Evolutionary conservation across 2,329 filamentous ascomycete genomes (phyloP), one percentile per base, ranked within the genome.

Genomic region (Ophidiomyces ophidiicola): DNA sequence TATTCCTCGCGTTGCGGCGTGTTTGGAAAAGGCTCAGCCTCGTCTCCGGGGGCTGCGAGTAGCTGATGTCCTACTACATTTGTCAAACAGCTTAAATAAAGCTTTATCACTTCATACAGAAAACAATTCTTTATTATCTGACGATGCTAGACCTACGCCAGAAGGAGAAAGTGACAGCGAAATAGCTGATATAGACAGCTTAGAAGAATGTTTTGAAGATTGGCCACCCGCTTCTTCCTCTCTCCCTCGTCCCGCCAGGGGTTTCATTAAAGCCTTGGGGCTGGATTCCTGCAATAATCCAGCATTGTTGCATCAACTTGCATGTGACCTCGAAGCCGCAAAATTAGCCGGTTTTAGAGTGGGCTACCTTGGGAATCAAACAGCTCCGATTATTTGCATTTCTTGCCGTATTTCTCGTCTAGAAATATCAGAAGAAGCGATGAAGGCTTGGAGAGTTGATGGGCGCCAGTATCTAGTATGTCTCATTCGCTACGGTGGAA

Each of bases 371-470:
- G 69, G 68, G 8, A 63, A 69, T 12, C 60, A 76, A 12, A 60
- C 62, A 7, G 68, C 62, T 43, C 64, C 71, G 2, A 46, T 67
- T 37, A 57, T 90, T 12, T 76, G 75, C 3, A 58, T 90, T 1
- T 84, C 85, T 0, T 71, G 82, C 20, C 76, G 75, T 3, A 72
- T 82, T 20, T 64, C 70, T 3, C 81, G 80, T 49, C 70, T 94
- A 1, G 76, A 72, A 0, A 72, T 94, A 8, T 80, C 82, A 0
- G 70, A 79, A 25, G 82, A 87, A 51, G 78, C 76, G 0, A 72
- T 84, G 58, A 70, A 80, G 51, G 82, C 85, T 1, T 94, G 86
- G 86, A 71, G 79, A 44, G 56, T 94, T 7, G 60, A 71, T 10
- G 60, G 67, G 0, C 59, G 67, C 0, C 78, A 86, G 23, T 87